Evolutionary conservation across 352 stramenopile genomes (phyloP), one percentile per base, ranked within the genome.

Genomic region (Pythium myriotylum): DNA sequence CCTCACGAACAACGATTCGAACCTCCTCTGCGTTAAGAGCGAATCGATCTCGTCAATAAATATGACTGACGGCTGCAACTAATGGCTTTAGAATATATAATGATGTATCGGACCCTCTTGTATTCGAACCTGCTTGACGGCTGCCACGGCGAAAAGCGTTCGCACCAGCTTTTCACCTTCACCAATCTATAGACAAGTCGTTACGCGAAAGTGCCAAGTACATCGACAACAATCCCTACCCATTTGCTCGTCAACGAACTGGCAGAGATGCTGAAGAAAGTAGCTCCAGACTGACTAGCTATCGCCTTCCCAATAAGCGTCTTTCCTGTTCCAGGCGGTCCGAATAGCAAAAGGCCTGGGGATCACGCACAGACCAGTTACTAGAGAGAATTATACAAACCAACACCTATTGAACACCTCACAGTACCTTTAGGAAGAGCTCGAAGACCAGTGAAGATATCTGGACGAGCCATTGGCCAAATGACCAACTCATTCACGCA

Each of bases 41-140:
- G 96, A 99, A 77, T 99, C 98, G 61, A 99, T 98, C 78, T 99
- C 97, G 71, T 99, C 97, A 48, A 99, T 99, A 67, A 99, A 99
- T 46, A 99, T 97, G 2, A 99, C 95, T 0, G 94, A 94, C 9
- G 97, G 97, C 81, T 98, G 56, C 19, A 62, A 49, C n/a, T 26
- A 2, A 33, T 23, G 19, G 14, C 2, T 8, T 35, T 12, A 33
- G 19, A 32, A 3, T n/a, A 16, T 32, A 12, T 24, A 52, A 46
- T 24, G 17, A 24, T 37, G 10, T 62, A 41, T 12, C 20, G 1
- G 22, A 29, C 9, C 20, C 4, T 10, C 29, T 17, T 48, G 13
- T 20, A 19, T 3, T 22, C 52, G 23, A 13, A 92, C 85, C 79
- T 94, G 87, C 42, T 88, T 98, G 14, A 89, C 96, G 4, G 82